phyloP scores from a whole-genome alignment of 2,329 filamentous ascomycete genomes.

The Colletotrichum viniferum region DNA sequence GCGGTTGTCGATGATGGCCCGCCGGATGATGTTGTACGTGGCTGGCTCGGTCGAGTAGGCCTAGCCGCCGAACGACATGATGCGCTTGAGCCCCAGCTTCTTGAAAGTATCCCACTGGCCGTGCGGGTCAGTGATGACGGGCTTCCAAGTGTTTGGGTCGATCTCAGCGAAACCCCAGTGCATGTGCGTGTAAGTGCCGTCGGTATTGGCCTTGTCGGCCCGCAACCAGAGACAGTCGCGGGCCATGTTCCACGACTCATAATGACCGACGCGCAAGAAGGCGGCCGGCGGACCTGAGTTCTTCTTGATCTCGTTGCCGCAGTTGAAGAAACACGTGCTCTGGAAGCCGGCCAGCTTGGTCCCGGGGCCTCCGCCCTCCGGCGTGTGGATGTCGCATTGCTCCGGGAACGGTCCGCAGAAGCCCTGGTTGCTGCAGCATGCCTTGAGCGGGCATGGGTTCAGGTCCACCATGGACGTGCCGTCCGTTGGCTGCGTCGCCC shows the following conservation, averaged over 20 bases:
- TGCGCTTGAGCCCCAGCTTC: constrained; percentile 28
- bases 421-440: constrained; percentile 8
- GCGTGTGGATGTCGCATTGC: not conserved
- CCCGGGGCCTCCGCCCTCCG: not conserved
- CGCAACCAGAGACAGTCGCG: constrained; percentile 29
- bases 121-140: constrained; percentile 24
- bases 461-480: not conserved
- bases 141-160: constrained; percentile 20
- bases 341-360: not conserved
- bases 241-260: constrained; percentile 30
- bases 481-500: not conserved
- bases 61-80: constrained; percentile 47
- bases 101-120: constrained; percentile 30
- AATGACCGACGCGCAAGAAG: constrained; percentile 28
- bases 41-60: constrained; percentile 34
- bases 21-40: constrained; percentile 36
- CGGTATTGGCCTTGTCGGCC: constrained; percentile 18
- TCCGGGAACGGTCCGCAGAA: not conserved
- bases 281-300: not conserved
- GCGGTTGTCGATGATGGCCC: not conserved
- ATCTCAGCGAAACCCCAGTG: constrained; percentile 31
- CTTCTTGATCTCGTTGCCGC: constrained; percentile 22
- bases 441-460: constrained; percentile 10
- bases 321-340: constrained; percentile 24
- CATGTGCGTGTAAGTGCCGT: constrained; percentile 25